Evolutionary conservation across 345 rosid genomes (phyloP).

Genomic region (Rhodamnia rubescens): DNA sequence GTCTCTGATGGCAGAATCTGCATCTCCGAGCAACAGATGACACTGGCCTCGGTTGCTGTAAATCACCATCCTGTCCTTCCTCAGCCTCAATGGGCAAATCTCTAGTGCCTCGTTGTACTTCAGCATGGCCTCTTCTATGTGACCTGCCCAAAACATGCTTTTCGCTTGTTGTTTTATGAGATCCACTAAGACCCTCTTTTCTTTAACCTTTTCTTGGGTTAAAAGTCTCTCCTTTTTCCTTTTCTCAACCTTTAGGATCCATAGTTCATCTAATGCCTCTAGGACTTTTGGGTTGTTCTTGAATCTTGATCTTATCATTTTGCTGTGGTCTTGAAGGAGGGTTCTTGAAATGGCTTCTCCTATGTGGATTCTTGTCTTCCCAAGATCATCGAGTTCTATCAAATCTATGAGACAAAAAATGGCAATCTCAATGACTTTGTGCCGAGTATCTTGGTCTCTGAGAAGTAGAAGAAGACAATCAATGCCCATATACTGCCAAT

Average conservation of each 20-base stretch:
- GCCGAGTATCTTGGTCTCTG: constrained; percentile 48
- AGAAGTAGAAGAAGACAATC: constrained; percentile 67
- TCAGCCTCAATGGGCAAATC: constrained; percentile 44
- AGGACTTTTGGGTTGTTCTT: constrained; percentile 24
- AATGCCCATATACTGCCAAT: constrained; percentile 61
- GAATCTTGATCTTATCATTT: constrained; percentile 29
- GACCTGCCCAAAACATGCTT: constrained; percentile 40
- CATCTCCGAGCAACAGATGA: constrained; percentile 41
- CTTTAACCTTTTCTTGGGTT: constrained; percentile 35
- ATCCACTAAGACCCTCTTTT: constrained; percentile 31
- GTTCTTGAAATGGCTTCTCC: constrained; percentile 49
- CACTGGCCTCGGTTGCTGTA: constrained; percentile 82
- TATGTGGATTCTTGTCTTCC: constrained; percentile 13
- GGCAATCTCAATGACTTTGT: constrained; percentile 35
- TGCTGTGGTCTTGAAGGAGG: constrained; percentile 40
- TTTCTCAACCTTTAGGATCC: constrained; percentile 72
- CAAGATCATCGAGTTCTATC: constrained; percentile 45
- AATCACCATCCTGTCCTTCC: constrained; percentile 62
- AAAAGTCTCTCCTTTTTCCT: constrained; percentile 43
- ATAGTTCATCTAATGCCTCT: constrained; percentile 29
- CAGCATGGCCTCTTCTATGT: constrained; percentile 27
- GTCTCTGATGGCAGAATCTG: constrained; percentile 60
- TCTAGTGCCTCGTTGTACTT: constrained; percentile 49
- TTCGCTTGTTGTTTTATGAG: constrained; percentile 55
- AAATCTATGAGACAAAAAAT: constrained; percentile 45